These are phyloP conservation scores for Chaetoceros muelleri DNA, from an alignment of 108 stramenopile species.

Conservation along the genomic window DNA sequence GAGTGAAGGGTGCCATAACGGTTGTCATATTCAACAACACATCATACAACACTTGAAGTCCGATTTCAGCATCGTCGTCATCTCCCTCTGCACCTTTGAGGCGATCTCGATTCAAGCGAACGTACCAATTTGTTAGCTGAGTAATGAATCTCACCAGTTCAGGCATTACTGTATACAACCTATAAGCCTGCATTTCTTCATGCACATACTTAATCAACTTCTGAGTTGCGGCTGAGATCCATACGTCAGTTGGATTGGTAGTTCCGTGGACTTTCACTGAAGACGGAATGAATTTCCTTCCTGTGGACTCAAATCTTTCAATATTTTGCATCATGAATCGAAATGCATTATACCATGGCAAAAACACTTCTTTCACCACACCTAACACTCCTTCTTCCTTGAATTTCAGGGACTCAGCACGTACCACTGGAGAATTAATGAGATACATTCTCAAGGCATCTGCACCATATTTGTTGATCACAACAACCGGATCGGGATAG, in stretches of 20 bases:
- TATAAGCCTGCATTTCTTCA: conserved; percentile 96
- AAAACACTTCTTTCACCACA: conserved; percentile 94
- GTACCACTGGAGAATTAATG: conserved; percentile 98
- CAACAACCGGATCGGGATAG: conserved; percentile 93
- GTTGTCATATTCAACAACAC: conserved; percentile 88
- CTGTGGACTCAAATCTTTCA: conserved; percentile 68
- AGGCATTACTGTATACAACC: conserved; percentile 98
- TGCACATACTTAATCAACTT: conserved; percentile 95
- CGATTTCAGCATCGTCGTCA: conserved; percentile 51
- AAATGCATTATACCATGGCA: conserved; percentile 98
- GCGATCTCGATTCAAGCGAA: conserved; percentile 97
- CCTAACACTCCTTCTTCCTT: conserved; percentile 94
- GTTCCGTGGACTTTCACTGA: conserved; percentile 65
- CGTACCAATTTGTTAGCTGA: conserved; percentile 99
- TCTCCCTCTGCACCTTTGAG: conserved; percentile 92
- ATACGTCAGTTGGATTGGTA: conserved; percentile 92
- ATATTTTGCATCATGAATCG: conserved; percentile 94
- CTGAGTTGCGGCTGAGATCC: conserved; percentile 97
- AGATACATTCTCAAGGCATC: conserved; percentile 99
- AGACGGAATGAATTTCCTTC: conserved; percentile 69
- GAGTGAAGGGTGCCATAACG: conserved; percentile 98
- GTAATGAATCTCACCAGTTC: conserved; percentile 91
- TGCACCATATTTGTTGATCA: conserved; percentile 92
- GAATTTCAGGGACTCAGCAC: conserved; percentile 96
- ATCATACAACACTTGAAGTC: conserved; percentile 94